phyloP scores from a whole-genome alignment of 805 yeast species.

The Barnettozyma vustinii region DNA sequence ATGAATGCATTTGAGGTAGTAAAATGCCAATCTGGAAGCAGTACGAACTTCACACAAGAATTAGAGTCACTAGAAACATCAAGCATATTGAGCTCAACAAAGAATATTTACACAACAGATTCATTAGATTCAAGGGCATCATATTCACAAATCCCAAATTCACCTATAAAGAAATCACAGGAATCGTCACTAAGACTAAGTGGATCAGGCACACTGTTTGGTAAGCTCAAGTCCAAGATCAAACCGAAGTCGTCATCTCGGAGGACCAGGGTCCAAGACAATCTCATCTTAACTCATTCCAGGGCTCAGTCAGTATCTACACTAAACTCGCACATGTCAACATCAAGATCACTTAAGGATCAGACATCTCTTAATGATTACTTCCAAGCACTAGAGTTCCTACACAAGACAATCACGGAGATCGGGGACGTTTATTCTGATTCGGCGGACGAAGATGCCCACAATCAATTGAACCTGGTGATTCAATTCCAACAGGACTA shows the following conservation, averaged over 20 bases:
- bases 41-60: background rate
- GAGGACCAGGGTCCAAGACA: background rate
- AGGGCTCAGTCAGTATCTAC: background rate
- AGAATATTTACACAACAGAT: background rate
- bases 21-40: background rate
- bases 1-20: slow-evolving; percentile 24
- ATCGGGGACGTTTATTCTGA: slow-evolving; percentile 3
- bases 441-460: slow-evolving; percentile 2
- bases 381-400: slow-evolving; percentile 5
- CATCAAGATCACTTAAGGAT: slow-evolving; percentile 8
- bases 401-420: slow-evolving; percentile 7
- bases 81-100: background rate
- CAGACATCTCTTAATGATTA: slow-evolving; percentile 11
- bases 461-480: slow-evolving; percentile 4
- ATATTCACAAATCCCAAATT: background rate
- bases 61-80: background rate
- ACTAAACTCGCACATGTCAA: background rate
- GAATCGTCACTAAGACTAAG: background rate
- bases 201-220: background rate
- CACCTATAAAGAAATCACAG: background rate
- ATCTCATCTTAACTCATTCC: background rate
- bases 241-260: background rate
- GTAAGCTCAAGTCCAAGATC: slow-evolving; percentile 4
- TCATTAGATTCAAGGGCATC: slow-evolving; percentile 1
- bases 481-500: slow-evolving; percentile 8